Conservation (phyloP, 2,329 filamentous ascomycete species). For the Talaromyces rugulosus region DNA sequence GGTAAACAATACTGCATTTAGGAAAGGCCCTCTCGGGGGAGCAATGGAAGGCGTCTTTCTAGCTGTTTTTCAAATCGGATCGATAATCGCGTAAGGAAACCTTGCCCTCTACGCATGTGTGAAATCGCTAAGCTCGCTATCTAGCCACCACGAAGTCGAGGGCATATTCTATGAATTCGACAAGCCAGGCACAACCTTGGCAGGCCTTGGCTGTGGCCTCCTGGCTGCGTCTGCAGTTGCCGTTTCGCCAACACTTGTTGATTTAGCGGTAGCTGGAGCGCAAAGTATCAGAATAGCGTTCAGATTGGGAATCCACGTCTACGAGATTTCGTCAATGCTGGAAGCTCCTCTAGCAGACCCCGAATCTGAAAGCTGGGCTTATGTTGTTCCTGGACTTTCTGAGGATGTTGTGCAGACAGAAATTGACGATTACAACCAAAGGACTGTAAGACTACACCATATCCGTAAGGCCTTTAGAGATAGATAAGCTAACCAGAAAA, state of each 20-base stretch:
- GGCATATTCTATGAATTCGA: not conserved
- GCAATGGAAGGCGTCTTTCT: not conserved
- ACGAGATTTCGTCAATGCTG: conserved; percentile 39
- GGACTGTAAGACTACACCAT: not conserved
- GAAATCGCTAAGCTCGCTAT: not conserved
- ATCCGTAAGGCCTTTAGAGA: not conserved
- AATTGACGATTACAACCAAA: conserved; percentile 16
- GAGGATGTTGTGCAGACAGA: conserved; percentile 21
- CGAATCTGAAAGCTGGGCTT: conserved; percentile 21
- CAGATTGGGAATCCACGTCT: conserved; percentile 43
- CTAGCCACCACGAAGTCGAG: not conserved
- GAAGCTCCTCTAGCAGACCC: conserved; percentile 21
- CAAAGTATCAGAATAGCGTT: conserved; percentile 44
- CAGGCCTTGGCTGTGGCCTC: conserved; percentile 45
- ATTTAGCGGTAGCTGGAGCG: conserved; percentile 40
- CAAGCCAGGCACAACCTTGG: conserved; percentile 22
- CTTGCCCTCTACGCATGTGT: no score
- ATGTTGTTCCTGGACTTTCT: conserved; percentile 20
- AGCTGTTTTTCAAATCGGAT: not conserved
- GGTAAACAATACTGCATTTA: not conserved
- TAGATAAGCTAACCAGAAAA: not conserved
- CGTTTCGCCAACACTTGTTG: conserved; percentile 34
- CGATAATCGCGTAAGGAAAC: not conserved
- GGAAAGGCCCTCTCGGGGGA: not conserved
- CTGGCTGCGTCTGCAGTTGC: conserved; percentile 42